Evolutionary conservation across 2,329 filamentous ascomycete species (phyloP), one percentile per base, ranked within the genome.

Genomic region (Huntiella decipiens): DNA sequence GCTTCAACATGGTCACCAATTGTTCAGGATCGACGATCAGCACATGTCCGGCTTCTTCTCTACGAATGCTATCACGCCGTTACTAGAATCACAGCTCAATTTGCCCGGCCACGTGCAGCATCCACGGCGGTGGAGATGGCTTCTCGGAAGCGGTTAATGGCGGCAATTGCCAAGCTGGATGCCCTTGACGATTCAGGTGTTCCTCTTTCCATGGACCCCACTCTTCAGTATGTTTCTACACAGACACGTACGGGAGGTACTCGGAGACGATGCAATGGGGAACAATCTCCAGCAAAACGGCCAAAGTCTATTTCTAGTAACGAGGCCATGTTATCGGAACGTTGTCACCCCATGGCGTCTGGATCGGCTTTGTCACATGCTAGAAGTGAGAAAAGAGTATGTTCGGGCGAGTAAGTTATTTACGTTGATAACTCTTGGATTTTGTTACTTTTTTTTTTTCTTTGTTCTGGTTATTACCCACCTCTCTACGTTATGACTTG

Each of bases 51-150:
- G 8, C 53, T 73, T 5, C 56, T 77, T 2, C 56, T 78, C 3
- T 78, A 77, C 57, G 64, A 69, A 51, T 72, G 69, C 53, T 77
- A 74, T 54, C 70, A 75, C 51, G 66, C 70, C 3, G 60, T 68
- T 1, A 63, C 66, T 4, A 57, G 61, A 35, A 64, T 77, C 4
- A 71, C 74, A 2, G 61, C 58, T 31, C 70, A 73, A 50, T 73
- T 73, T 53, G 75, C 73, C 53, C 63, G 70, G 2, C 68, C 69
- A 2, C 60, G 61, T 3, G 56, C 54, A 2, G 65, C 68, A 45
- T 70, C 68, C 50, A 68, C 62, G 41, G 60, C 59, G 12, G 60
- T 63, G 4, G 73, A 77, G 55, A 60, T 77, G 10, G 64, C 65
- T 5, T 73, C 70, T 1, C 57, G 74, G 33, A 66, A 66, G 52